Conservation (phyloP, 345 rosid genomes). For the Gossypium bickii region DNA sequence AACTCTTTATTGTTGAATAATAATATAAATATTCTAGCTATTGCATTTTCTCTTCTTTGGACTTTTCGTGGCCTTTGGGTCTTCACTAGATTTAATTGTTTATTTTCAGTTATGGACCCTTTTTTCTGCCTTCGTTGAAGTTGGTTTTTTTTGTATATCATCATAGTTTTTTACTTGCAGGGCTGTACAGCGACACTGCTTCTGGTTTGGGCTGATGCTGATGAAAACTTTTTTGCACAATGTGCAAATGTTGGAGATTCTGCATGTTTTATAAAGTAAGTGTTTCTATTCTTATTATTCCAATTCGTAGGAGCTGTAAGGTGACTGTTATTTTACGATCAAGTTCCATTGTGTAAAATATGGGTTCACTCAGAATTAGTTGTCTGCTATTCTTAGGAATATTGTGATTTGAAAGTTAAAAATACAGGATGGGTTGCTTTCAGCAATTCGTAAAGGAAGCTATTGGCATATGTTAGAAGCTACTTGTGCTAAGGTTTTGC, state of each 20-base stretch:
- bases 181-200: conserved; percentile 95
- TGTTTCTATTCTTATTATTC: conserved; percentile 12
- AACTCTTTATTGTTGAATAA: not conserved
- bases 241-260: conserved; percentile 98
- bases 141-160: not conserved
- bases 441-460: not conserved
- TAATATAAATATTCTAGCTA: not conserved
- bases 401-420: not conserved
- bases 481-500: not conserved
- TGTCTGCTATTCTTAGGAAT: not conserved
- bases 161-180: conserved; percentile 36
- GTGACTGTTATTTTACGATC: not conserved
- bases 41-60: not conserved
- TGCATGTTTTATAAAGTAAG: conserved; percentile 78
- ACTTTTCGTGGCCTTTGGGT: not conserved
- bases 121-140: not conserved
- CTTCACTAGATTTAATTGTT: not conserved
- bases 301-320: not conserved
- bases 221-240: conserved; percentile 56
- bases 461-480: conserved; percentile 36
- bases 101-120: not conserved
- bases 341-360: not conserved
- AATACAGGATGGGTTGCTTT: not conserved
- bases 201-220: conserved; percentile 66
- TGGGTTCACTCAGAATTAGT: too few relatives aligned